Percentiles rank a stretch among this genome's conserved stretches.
phyloP scores from a whole-genome alignment of 306 rosid species.

The Malus sylvestris region DNA sequence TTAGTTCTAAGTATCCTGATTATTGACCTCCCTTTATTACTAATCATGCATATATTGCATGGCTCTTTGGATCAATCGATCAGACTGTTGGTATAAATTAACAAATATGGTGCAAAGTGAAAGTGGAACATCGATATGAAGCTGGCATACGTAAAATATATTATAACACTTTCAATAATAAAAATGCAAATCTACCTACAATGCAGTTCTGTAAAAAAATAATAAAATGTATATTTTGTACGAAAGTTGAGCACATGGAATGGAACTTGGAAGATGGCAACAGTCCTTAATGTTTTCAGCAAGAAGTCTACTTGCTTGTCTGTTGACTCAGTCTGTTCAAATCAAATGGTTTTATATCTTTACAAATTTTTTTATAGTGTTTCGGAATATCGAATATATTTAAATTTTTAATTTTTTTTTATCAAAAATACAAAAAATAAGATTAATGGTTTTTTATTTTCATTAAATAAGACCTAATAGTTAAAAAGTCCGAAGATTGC shows the following conservation, averaged over 20 bases:
- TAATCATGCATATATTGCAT: neutral
- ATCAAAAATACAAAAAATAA: too few relatives aligned
- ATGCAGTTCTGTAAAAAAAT: neutral
- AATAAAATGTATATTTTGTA: neutral
- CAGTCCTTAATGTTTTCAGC: conserved; percentile 20
- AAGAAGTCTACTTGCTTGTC: neutral
- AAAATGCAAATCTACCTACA: neutral
- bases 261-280: conserved; percentile 24
- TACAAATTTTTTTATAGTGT: too few relatives aligned
- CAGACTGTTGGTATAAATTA: neutral
- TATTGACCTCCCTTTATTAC: neutral
- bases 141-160: neutral
- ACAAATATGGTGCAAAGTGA: neutral
- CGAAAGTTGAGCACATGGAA: conserved; percentile 8
- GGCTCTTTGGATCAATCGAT: neutral
- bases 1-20: neutral
- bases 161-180: neutral
- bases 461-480: too few relatives aligned
- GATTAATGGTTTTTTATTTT: too few relatives aligned
- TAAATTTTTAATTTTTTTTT: too few relatives aligned
- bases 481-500: too few relatives aligned
- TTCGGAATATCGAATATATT: too few relatives aligned
- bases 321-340: neutral
- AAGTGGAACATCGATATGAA: neutral
- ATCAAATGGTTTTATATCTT: neutral